These are phyloP conservation scores for Leccinellum albellum DNA, from an alignment of 768 basidiomycete species.

Conservation along the genomic window DNA sequence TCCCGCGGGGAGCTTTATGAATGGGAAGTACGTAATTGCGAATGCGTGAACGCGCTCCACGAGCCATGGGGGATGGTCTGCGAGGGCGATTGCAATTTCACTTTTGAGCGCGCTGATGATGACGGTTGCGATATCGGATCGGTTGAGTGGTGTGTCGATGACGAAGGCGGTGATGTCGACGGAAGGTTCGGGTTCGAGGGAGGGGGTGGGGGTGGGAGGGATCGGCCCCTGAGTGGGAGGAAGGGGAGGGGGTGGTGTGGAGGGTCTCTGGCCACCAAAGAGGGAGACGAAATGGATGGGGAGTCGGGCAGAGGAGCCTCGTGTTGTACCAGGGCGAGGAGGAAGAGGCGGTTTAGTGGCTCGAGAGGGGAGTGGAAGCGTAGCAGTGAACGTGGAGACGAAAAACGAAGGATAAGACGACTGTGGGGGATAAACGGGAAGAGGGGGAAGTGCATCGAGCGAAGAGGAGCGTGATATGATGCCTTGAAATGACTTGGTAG, in stretches of 20 bases:
- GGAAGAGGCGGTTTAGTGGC: constrained; percentile 50
- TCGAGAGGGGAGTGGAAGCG: constrained; percentile 33
- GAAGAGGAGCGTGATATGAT: constrained; percentile 34
- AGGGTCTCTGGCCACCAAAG: constrained; percentile 47
- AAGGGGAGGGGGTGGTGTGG: constrained; percentile 29
- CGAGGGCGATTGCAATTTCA: constrained; percentile 52
- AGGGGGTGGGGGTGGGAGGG: background rate
- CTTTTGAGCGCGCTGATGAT: constrained; percentile 50
- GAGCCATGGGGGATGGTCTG: constrained; percentile 52
- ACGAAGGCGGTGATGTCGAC: constrained; percentile 62
- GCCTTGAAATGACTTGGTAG: constrained; percentile 40
- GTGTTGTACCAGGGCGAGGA: constrained; percentile 28
- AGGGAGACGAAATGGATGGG: constrained; percentile 76
- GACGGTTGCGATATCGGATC: constrained; percentile 50
- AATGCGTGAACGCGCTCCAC: constrained; percentile 57
- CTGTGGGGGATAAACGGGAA: constrained; percentile 40
- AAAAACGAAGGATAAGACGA: constrained; percentile 47
- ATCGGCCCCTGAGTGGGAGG: constrained; percentile 17
- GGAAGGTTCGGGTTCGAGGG: constrained; percentile 33
- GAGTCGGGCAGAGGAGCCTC: constrained; percentile 43
- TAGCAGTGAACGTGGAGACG: constrained; percentile 38
- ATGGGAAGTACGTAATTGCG: constrained; percentile 53
- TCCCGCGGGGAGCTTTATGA: constrained; percentile 38
- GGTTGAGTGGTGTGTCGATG: constrained; percentile 49
- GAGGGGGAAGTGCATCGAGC: constrained; percentile 49